Base-by-base conservation (phyloP, 108 stramenopile species). In the Nannochloropsis gaditana region DNA sequence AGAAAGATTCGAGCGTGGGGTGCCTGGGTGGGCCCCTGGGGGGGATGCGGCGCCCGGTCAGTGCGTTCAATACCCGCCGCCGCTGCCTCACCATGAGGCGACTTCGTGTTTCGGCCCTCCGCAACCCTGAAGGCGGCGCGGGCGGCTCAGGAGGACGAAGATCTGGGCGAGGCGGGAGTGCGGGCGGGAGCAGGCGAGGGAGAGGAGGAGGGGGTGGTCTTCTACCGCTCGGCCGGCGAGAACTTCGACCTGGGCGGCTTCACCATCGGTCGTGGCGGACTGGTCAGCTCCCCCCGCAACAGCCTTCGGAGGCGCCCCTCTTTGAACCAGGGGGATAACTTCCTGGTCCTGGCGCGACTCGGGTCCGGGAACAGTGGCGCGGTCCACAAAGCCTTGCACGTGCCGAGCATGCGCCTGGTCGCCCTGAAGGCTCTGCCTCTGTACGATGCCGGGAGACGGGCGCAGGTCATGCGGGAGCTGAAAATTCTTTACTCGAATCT, bases 361-460 rank as follows among this genome's bases (percentile, higher is more conserved):
- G 59, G 59, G 19, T 73, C 59, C 19, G 59, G 59, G 59, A 73
- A 73, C 0, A 73, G 59, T n/a, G n/a, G 59, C 59, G 59, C 59
- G 59, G 59, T 73, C 59, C 59, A 73, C 59, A 73, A 73, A 6
- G 59, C 59, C 2, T 73, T 73, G n/a, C 59, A 73, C 59, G 59
- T 73, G 19, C 59, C 59, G 15, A 73, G 19, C 59, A 73, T 73
- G 59, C 15, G 59, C 19, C n/a, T 73, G 59, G 59, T 73, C 5
- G 59, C 59, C n/a, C 59, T 73, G 59, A 73, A 73, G n/a, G 59
- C 59, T n/a, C 59, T 73, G 59, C n/a, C 59, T 6, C 59, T 73
- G 4, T 73, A 73, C n/a, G 59, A 73, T 6, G 59, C 59, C 15
- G 59, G n/a, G 59, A 15, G 59, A 73, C 59, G 59, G 19, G 59